Evolutionary conservation across 75 land plant species (phyloP).

Genomic region (Gnetum montanum): DNA sequence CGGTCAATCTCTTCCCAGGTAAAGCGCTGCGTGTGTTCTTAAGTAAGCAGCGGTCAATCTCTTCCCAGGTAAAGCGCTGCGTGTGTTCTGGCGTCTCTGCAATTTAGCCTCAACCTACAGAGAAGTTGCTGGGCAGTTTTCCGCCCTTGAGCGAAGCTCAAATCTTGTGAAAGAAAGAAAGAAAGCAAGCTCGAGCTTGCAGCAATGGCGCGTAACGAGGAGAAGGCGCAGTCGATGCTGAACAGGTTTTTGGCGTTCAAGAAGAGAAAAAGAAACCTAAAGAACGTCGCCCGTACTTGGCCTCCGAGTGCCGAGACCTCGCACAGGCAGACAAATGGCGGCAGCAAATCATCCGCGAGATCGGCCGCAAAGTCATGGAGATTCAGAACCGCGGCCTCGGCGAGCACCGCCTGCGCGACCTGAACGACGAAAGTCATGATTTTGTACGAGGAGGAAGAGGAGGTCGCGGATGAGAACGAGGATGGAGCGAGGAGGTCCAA

Average conservation of each 20-base stretch:
- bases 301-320: constrained; percentile 96
- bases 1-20: too few relatives aligned
- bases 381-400: constrained; percentile 97
- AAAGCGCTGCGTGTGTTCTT: too few relatives aligned
- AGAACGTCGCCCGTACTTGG: constrained; percentile 87
- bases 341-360: constrained; percentile 82
- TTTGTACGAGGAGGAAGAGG: constrained; percentile 52
- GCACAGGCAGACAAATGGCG: constrained; percentile 95
- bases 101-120: too few relatives aligned
- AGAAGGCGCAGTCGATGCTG: constrained; percentile 99
- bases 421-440: constrained; percentile 89
- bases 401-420: constrained; percentile 87
- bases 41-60: too few relatives aligned
- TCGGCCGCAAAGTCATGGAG: constrained; percentile 86
- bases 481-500: constrained; percentile 12
- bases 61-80: too few relatives aligned
- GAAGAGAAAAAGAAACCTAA: constrained; percentile 92
- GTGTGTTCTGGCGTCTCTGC: too few relatives aligned
- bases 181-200: too few relatives aligned
- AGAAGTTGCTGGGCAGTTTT: too few relatives aligned
- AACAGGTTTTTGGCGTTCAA: constrained; percentile 71
- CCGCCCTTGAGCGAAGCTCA: too few relatives aligned
- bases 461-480: constrained; percentile 53
- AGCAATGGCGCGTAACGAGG: constrained; percentile 99
- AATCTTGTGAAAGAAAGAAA: too few relatives aligned